Percentiles rank a stretch among this genome's conserved stretches.
Conservation (phyloP, 2,329 filamentous ascomycete genomes). For the Paraphoma sp. region DNA sequence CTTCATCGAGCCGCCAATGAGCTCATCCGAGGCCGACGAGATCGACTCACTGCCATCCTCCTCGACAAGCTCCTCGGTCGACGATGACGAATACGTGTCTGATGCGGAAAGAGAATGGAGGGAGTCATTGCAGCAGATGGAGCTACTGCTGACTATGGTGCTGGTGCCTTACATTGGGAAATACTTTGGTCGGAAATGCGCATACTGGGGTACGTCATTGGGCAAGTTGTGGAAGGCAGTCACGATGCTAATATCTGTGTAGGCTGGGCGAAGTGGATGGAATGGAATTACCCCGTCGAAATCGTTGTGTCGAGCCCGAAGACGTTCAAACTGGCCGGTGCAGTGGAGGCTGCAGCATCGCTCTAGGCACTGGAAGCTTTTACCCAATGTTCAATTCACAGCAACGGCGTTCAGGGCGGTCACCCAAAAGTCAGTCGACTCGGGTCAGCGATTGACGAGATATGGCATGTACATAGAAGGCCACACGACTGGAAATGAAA, state of each 20-base stretch:
- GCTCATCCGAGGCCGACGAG: slow-evolving; percentile 49
- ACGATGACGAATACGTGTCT: slow-evolving; percentile 68
- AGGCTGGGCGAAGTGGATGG: slow-evolving; percentile 95
- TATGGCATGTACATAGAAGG: not conserved
- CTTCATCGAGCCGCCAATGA: slow-evolving; percentile 43
- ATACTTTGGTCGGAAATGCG: slow-evolving; percentile 91
- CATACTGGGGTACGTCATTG: slow-evolving; percentile 83
- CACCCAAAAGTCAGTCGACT: not conserved
- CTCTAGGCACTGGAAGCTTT: slow-evolving; percentile 28
- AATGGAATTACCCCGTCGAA: slow-evolving; percentile 88
- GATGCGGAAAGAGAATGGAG: slow-evolving; percentile 97
- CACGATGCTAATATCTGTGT: slow-evolving; percentile 4
- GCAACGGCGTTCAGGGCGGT: slow-evolving; percentile 14
- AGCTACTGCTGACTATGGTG: slow-evolving; percentile 92
- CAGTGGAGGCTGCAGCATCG: slow-evolving; percentile 55
- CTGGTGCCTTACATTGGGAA: slow-evolving; percentile 93
- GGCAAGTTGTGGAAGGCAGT: not conserved
- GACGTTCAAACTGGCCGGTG: slow-evolving; percentile 55
- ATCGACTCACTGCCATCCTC: slow-evolving; percentile 60
- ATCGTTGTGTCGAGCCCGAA: slow-evolving; percentile 60
- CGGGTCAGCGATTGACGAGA: not conserved
- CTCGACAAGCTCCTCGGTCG: slow-evolving; percentile 57
- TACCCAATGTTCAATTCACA: slow-evolving; percentile 1
- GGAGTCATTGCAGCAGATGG: slow-evolving; percentile 89
- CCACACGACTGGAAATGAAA: not conserved